Evolutionary conservation across 192 early-diverging fungal species (phyloP).

Genomic region (Coemansia brasiliensis): DNA sequence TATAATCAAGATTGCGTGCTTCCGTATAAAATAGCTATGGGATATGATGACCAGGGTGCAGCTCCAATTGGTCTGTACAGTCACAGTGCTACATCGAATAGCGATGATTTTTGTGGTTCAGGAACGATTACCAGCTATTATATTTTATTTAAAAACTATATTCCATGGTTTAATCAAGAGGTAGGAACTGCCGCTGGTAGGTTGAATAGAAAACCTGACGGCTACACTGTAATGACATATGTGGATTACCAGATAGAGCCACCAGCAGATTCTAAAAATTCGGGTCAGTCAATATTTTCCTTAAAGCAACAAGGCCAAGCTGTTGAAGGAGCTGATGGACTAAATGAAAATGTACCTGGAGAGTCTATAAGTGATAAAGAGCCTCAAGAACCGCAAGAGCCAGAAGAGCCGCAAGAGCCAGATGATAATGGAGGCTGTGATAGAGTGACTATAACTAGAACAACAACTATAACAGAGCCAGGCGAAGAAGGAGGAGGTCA

Average conservation of each 20-base stretch:
- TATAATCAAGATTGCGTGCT: not conserved
- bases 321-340: not conserved
- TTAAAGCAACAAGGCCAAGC: not conserved
- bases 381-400: no score
- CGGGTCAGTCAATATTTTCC: not conserved
- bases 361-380: not conserved
- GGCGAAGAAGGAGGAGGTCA: not conserved
- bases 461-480: not conserved
- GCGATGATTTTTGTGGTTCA: slow-evolving; percentile 5
- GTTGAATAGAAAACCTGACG: not conserved
- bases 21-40: slow-evolving; percentile 13
- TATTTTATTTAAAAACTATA: slow-evolving; percentile 14
- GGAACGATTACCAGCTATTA: not conserved
- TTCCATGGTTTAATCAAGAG: slow-evolving; percentile 7
- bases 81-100: slow-evolving; percentile 4
- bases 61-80: slow-evolving; percentile 13
- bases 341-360: not conserved
- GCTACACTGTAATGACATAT: slow-evolving; percentile 1
- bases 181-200: not conserved
- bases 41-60: not conserved
- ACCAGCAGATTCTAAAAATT: not conserved
- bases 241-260: slow-evolving; percentile 1
- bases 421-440: not conserved
- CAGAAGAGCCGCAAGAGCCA: no score
- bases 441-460: not conserved